These are phyloP conservation scores for Gossypium gossypioides DNA, from an alignment of 441 rosid genomes.

Conservation along the genomic window DNA sequence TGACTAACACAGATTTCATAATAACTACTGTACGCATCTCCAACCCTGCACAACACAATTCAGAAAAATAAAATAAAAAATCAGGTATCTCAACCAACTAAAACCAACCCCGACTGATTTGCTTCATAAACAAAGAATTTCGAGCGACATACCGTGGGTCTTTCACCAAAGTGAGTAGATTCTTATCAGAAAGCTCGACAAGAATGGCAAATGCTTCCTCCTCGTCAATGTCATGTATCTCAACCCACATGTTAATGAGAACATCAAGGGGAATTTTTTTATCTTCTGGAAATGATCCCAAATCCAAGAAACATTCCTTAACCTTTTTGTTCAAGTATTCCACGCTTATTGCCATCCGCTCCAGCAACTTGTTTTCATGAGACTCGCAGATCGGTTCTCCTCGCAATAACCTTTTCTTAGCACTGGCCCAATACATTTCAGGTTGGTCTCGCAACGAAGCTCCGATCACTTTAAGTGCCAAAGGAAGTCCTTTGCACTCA, in stretches of 20 bases:
- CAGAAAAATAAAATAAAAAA: background rate
- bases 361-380: background rate
- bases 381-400: constrained; percentile 52
- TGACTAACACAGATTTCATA: constrained; percentile 60
- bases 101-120: background rate
- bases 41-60: constrained; percentile 36
- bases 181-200: constrained; percentile 60
- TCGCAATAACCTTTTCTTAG: constrained; percentile 40
- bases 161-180: constrained; percentile 67
- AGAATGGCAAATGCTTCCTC: constrained; percentile 54
- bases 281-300: constrained; percentile 85
- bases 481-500: constrained; percentile 77
- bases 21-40: constrained; percentile 50
- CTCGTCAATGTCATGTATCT: constrained; percentile 41
- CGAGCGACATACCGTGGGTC: constrained; percentile 40
- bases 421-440: constrained; percentile 61
- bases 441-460: constrained; percentile 47
- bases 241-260: constrained; percentile 73
- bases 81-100: background rate
- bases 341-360: constrained; percentile 32
- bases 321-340: constrained; percentile 39
- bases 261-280: constrained; percentile 68
- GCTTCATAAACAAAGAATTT: background rate
- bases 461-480: constrained; percentile 22
- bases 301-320: constrained; percentile 70